phyloP scores from a whole-genome alignment of 768 basidiomycete species.

The Hygrophoropsis aurantiaca region DNA sequence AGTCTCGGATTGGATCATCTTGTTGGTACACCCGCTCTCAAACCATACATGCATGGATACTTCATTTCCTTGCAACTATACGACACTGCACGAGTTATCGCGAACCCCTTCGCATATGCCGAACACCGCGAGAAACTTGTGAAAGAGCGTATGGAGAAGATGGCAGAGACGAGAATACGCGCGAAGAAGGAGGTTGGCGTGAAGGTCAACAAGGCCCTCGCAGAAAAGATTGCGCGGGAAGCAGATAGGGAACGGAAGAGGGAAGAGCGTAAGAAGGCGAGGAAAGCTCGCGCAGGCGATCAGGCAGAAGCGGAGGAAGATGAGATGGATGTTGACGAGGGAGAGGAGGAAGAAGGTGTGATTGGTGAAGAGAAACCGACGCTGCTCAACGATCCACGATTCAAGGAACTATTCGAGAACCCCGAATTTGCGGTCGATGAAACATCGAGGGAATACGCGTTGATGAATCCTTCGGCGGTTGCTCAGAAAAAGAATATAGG shows the following conservation, averaged over 20 bases:
- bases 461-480: constrained; percentile 88
- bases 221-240: constrained; percentile 75
- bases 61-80: constrained; percentile 95
- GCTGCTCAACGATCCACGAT: constrained; percentile 84
- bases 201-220: constrained; percentile 73
- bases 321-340: constrained; percentile 31
- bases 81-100: constrained; percentile 91
- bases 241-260: constrained; percentile 60
- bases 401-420: constrained; percentile 87
- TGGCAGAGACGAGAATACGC: constrained; percentile 91
- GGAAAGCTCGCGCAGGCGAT: constrained; percentile 41
- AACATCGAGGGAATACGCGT: constrained; percentile 80
- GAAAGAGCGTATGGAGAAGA: constrained; percentile 86
- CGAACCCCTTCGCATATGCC: constrained; percentile 93
- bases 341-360: constrained; percentile 30
- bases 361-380: constrained; percentile 38
- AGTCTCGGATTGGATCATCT: constrained; percentile 96
- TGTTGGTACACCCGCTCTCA: constrained; percentile 90
- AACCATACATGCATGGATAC: constrained; percentile 99
- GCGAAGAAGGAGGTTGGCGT: constrained; percentile 58
- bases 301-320: constrained; percentile 37
- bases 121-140: constrained; percentile 91
- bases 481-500: constrained; percentile 43
- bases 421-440: constrained; percentile 93
- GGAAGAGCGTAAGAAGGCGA: constrained; percentile 52